Conservation (phyloP, 2,329 filamentous ascomycete species). For the Zymoseptoria tritici region DNA sequence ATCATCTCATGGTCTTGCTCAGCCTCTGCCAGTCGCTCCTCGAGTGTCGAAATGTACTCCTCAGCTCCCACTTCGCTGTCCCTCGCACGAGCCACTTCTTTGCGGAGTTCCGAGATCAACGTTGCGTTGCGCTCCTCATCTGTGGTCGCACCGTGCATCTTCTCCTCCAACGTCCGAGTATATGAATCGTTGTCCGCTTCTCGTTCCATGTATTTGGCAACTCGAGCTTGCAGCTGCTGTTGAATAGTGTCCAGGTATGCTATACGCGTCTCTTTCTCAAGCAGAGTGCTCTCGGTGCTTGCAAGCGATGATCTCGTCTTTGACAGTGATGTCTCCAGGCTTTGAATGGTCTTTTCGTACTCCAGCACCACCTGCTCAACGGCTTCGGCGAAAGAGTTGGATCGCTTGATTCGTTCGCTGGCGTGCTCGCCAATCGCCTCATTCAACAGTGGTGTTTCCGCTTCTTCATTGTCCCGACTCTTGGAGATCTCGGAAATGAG, state of each 20-base stretch:
- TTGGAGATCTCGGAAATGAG: conserved; percentile 89
- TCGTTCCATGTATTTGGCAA: conserved; percentile 90
- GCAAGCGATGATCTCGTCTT: conserved; percentile 79
- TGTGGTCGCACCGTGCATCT: conserved; percentile 80
- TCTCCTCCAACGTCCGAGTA: conserved; percentile 81
- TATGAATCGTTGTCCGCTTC: conserved; percentile 90
- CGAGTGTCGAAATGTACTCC: conserved; percentile 94
- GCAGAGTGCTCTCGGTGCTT: conserved; percentile 72
- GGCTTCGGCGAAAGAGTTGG: conserved; percentile 90
- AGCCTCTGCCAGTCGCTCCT: conserved; percentile 88
- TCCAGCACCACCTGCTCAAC: conserved; percentile 94
- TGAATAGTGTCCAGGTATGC: conserved; percentile 91
- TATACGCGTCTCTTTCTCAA: conserved; percentile 91
- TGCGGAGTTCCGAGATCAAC: conserved; percentile 78
- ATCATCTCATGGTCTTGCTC: conserved; percentile 95
- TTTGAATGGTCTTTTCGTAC: conserved; percentile 97
- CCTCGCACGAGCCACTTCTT: conserved; percentile 78
- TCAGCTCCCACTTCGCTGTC: conserved; percentile 88
- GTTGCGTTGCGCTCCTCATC: conserved; percentile 89
- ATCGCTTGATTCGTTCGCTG: conserved; percentile 82
- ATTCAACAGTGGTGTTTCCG: conserved; percentile 52
- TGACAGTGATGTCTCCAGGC: conserved; percentile 81
- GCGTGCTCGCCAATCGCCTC: conserved; percentile 67
- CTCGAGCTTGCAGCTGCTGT: conserved; percentile 73
- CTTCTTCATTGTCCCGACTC: conserved; percentile 59